Percentiles rank a stretch among this genome's conserved stretches.
Conservation (phyloP, 176 grass and related monocot species). For the Lolium rigidum region DNA sequence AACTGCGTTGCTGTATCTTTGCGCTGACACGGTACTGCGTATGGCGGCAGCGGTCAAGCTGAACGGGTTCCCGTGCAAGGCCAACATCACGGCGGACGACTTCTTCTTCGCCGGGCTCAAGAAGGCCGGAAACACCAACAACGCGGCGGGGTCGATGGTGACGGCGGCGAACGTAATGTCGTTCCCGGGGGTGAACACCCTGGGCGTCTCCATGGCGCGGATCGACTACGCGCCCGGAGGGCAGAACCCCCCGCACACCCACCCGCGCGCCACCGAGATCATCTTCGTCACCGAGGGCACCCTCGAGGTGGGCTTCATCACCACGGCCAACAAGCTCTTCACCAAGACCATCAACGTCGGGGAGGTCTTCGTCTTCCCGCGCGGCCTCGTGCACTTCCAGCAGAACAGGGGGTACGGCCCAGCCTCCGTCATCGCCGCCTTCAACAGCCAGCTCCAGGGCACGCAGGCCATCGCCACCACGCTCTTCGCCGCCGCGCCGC, state of each 20-base stretch:
- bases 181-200: conserved; percentile 75
- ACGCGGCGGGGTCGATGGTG: conserved; percentile 45
- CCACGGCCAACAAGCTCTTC: conserved; percentile 68
- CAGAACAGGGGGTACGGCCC: conserved; percentile 53
- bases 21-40: neutral
- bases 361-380: conserved; percentile 76
- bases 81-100: conserved; percentile 56
- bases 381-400: conserved; percentile 79
- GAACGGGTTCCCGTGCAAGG: conserved; percentile 86
- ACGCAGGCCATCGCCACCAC: conserved; percentile 62
- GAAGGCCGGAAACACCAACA: conserved; percentile 60
- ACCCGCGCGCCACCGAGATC: conserved; percentile 90
- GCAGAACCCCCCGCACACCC: conserved; percentile 76
- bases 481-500: conserved; percentile 62
- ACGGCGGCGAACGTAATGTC: conserved; percentile 56
- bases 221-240: conserved; percentile 73
- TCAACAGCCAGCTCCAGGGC: conserved; percentile 88
- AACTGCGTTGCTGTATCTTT: neutral
- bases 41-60: conserved; percentile 61
- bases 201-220: conserved; percentile 78
- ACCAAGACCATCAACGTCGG: conserved; percentile 53
- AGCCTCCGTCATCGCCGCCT: conserved; percentile 63
- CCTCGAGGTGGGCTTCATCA: conserved; percentile 87
- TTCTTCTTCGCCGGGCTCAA: conserved; percentile 64
- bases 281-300: conserved; percentile 69